These are phyloP conservation scores for Sarocladiaceae sp. DNA, from an alignment of 2,329 filamentous ascomycete species.

Conservation along the genomic window DNA sequence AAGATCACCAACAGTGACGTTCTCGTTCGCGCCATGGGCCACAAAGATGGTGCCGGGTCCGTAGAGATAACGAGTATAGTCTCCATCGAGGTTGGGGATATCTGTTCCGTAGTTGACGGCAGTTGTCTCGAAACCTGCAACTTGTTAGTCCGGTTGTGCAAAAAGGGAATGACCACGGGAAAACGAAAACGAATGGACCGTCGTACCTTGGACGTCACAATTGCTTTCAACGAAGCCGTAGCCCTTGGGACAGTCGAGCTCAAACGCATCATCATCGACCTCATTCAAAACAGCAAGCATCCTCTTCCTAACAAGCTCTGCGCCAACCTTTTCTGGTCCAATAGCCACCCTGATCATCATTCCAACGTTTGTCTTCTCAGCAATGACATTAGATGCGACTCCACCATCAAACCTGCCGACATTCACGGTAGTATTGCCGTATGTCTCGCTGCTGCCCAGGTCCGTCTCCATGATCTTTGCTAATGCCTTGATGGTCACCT, in stretches of 20 bases:
- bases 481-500: conserved; percentile 70
- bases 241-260: conserved; percentile 58
- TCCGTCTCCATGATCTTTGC: conserved; percentile 62
- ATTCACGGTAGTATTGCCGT: conserved; percentile 87
- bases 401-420: conserved; percentile 75
- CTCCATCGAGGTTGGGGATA: conserved; percentile 69
- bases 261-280: conserved; percentile 55
- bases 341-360: conserved; percentile 76
- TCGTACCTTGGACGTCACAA: conserved; percentile 72
- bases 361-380: conserved; percentile 64
- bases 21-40: conserved; percentile 82
- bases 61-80: conserved; percentile 64
- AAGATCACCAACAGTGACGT: conserved; percentile 69
- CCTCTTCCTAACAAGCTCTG: conserved; percentile 48
- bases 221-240: conserved; percentile 78
- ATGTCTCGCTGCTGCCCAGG: conserved; percentile 70
- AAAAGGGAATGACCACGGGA: neutral
- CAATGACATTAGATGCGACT: conserved; percentile 84
- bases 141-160: conserved; percentile 16
- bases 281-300: conserved; percentile 51
- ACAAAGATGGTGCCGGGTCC: conserved; percentile 75
- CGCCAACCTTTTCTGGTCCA: conserved; percentile 59
- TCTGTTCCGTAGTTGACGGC: conserved; percentile 94
- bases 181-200: neutral
- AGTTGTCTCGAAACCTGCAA: conserved; percentile 68